Base-by-base conservation (phyloP, 2,329 filamentous ascomycete species). In the Penicillium sp. region DNA sequence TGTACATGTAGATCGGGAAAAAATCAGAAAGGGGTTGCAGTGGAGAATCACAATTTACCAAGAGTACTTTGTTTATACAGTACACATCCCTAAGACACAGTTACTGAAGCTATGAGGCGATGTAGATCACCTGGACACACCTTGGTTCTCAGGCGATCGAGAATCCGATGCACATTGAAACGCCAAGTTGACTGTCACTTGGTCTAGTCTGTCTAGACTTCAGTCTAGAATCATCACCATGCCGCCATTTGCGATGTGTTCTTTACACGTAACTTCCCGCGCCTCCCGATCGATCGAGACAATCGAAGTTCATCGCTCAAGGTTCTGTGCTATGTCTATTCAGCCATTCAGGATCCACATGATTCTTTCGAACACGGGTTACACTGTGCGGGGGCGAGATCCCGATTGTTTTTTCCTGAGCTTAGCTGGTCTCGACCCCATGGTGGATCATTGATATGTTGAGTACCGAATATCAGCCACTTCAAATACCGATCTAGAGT, bases 201-300 rank as follows among this genome's bases (percentile, higher is more conserved):
- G 48, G 23, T 43, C 40, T 23, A 33, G 52, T 12, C n/a, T 23
- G 4, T 11, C 23, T 18, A 35, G 18, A 27, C 31, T 40, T 40
- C 11, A 12, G 29, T n/a, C 20, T 20, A 33, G 44, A 37, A 15
- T 25, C 40, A 43, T 42, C 11, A 40, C 27, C 23, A 29, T 55
- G 43, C 53, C 51, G 40, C 49, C 18, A 41, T 58, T 57, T 59
- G 37, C 52, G 52, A 62, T 53, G 41, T 58, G 48, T 56, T 25
- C 27, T 33, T 12, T 35, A 27, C 31, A 49, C 48, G 54, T 60
- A 64, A 57, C 53, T 63, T 62, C 55, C 52, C 48, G 56, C 37
- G 23, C 40, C 22, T 48, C 49, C 61, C 59, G 61, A 62, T 63
- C 62, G 62, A 64, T 62, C 53, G 52, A 55, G 55, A 52, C 27